These are phyloP conservation scores for Gossypium stocksii DNA, from an alignment of 345 rosid species.

Conservation along the genomic window DNA sequence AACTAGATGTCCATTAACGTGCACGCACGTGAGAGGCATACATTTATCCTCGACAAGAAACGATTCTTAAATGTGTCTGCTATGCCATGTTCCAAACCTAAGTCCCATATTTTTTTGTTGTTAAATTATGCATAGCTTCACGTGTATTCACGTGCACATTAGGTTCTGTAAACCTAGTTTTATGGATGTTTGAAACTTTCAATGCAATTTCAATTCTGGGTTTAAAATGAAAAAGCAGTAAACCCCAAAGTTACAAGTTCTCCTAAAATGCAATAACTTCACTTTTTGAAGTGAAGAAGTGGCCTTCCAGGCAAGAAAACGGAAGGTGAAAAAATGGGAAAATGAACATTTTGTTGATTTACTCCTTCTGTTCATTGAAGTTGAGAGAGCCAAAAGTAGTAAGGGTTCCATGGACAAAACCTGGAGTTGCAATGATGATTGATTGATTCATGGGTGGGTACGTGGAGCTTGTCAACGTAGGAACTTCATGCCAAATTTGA, in stretches of 20 bases:
- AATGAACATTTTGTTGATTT: not conserved
- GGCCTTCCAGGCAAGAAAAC: not conserved
- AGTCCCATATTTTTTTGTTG: not conserved
- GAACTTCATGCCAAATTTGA: constrained; percentile 35
- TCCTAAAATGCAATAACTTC: not conserved
- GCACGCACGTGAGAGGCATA: not conserved
- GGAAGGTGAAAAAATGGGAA: not conserved
- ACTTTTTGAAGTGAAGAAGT: not conserved
- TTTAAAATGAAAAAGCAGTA: not conserved
- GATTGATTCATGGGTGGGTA: not conserved
- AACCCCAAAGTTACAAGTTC: not conserved
- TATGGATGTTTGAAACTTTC: constrained; percentile 14
- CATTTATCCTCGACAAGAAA: not conserved
- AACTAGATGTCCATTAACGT: not conserved
- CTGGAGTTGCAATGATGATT: not conserved
- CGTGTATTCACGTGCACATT: not conserved
- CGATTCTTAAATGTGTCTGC: not conserved
- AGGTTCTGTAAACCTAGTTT: not conserved
- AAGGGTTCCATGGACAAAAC: not conserved
- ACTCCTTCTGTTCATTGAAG: not conserved
- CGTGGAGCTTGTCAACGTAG: constrained; percentile 31
- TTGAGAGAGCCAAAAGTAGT: not conserved
- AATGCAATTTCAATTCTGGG: not conserved
- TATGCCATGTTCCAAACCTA: not conserved
- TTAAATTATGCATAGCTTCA: not conserved